Evolutionary conservation across 139 green algal species (phyloP), one percentile per base, ranked within the genome.

Genomic region (Tetraselmis chui): DNA sequence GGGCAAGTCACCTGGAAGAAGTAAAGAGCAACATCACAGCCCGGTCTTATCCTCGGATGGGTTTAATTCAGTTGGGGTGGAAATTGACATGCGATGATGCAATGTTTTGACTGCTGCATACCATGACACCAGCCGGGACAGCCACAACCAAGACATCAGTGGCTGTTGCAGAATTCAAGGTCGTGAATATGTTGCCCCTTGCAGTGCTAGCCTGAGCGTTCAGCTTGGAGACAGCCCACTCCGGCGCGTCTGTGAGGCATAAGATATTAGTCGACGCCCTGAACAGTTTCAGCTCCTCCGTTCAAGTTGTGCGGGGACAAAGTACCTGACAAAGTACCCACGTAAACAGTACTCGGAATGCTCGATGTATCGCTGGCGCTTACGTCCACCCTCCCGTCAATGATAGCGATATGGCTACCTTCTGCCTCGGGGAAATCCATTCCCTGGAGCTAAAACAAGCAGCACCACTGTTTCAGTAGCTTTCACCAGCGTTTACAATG

Each of bases 121-220:
- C 45, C 45, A 82, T 59, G 1, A 83, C 30, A 25, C 86, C 87
- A 1, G 76, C 83, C 0, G 91, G 87, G 18, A 98, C 25, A 0
- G 84, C 32, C 0, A 97, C 74, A n/a, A 94, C 89, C 2, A 94
- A 32, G 0, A 81, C 91, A 76, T 96, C 92, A 0, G 29, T 59
- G 2, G 92, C 92, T 0, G 87, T 79, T 0, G 88, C 89, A 59
- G 90, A 89, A 82, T 97, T 97, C 25, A 98, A 67, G 5, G 45
- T 67, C 45, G 45, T 25, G 45, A 67, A 67, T 18, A 67, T 18
- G 45, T 67, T 67, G 45, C 45, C 45, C 5, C 45, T 5, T 25
- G 45, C 5, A 67, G 45, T 25, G 18, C 11, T 25, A 67, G 45
- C 45, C 45, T 67, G 45, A 5, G 5, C 18, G 45, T 67, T 67